Base-by-base conservation (phyloP, 805 yeast genomes). In the Metschnikowia kunwiensis region DNA sequence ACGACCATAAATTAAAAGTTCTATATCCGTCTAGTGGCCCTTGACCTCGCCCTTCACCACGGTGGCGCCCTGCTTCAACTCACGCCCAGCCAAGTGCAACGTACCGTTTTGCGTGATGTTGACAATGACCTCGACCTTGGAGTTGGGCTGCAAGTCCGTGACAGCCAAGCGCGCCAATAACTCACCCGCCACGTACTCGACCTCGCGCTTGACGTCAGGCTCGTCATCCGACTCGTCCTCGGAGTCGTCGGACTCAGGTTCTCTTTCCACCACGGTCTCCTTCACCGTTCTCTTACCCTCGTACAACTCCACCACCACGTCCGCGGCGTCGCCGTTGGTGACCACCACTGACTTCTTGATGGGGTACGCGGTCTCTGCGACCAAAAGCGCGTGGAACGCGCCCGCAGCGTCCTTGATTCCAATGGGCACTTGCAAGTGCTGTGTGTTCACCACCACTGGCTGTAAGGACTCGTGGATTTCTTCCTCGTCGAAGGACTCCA, bases 321-420 rank as follows among this genome's bases (percentile, higher is more conserved):
- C 49, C 41, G 80, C 73, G 34, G 74, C 80, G 30, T 70, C 74
- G 34, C 81, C 80, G 52, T 78, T 76, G 47, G 75, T 71, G 50
- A 91, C 72, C 34, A 77, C 68, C 43, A 85, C 53, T 11, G 86
- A 68, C 65, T 82, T 85, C 66, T 86, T 84, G 57, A 86, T 84
- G 49, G 98, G 98, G 63, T 80, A 80, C 19, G 96, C 86, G 36
- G 97, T 86, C 68, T 88, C 91, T 34, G 80, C 76, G 43, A 83
- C 80, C 36, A 93, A 66, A 28, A 93, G 70, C 27, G 91, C 77
- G 41, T 78, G 73, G 58, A 88, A 86, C 41, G 71, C 69, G 50
- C 87, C 91, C 37, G 78, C 78, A 28, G 78, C 80, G 53, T 76
- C 80, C 57, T 82, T 79, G 48, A 88, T 64, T 61, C 98, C 98